phyloP scores from a whole-genome alignment of 2,329 filamentous ascomycete genomes.

The Stachybotrys echinatus region DNA sequence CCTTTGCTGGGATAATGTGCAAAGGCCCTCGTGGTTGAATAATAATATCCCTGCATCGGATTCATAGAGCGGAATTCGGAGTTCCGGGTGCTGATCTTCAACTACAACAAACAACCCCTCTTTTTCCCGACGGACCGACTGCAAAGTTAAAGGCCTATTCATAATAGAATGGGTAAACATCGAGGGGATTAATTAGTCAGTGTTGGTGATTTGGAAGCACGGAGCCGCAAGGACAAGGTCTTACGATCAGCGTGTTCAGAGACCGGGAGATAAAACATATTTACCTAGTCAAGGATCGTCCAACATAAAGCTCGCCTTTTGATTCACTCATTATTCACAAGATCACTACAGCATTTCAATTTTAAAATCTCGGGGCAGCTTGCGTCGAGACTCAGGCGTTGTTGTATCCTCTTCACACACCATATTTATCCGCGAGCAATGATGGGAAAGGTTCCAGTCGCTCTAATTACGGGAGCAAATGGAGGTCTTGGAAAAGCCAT shows the following conservation, averaged over 20 bases:
- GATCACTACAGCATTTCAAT: too few relatives aligned
- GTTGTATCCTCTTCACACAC: too few relatives aligned
- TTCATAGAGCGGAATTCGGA: neutral
- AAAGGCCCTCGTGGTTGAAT: too few relatives aligned
- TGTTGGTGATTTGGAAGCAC: neutral
- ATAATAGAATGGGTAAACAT: neutral
- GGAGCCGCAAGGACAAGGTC: neutral
- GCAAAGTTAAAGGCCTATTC: neutral
- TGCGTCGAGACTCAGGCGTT: too few relatives aligned
- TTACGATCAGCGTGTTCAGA: neutral
- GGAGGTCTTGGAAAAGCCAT: slow-evolving; percentile 15
- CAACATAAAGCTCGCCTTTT: neutral
- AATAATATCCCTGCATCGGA: too few relatives aligned
- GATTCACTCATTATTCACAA: neutral
- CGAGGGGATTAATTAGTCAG: neutral
- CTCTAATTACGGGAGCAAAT: slow-evolving; percentile 15
- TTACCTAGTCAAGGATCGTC: neutral
- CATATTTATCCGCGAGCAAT: neutral
- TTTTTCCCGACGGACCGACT: too few relatives aligned
- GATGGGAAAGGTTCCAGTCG: slow-evolving; percentile 3
- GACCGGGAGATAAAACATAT: neutral
- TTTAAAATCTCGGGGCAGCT: too few relatives aligned
- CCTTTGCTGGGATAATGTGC: too few relatives aligned
- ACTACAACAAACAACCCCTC: neutral
- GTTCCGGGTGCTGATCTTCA: neutral